Conservation (phyloP, 768 basidiomycete species). For the Cyathus striatus region DNA sequence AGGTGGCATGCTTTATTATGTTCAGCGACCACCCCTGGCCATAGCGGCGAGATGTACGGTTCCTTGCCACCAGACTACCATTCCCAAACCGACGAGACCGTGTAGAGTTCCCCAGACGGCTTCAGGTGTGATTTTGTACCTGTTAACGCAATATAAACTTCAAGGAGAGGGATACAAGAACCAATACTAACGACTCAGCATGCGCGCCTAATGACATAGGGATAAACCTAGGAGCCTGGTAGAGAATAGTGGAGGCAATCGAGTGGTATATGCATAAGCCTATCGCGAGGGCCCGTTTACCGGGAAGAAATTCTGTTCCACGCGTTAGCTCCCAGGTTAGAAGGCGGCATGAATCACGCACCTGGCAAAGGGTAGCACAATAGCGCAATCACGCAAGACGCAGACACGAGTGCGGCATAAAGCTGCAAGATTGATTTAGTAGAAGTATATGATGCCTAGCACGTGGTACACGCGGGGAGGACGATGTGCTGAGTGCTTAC, state of each 20-base stretch:
- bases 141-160: slow-evolving; percentile 16
- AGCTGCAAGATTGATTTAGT: slow-evolving; percentile 34
- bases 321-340: too few species aligned
- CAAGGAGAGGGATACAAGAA: background rate
- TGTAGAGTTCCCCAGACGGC: slow-evolving; percentile 67
- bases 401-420: slow-evolving; percentile 59
- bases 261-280: slow-evolving; percentile 74
- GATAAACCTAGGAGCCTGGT: slow-evolving; percentile 75
- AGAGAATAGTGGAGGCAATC: slow-evolving; percentile 67
- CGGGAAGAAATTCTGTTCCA: slow-evolving; percentile 68
- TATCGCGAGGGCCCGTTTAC: slow-evolving; percentile 79
- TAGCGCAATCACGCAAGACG: slow-evolving; percentile 54
- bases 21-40: slow-evolving; percentile 18
- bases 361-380: slow-evolving; percentile 74
- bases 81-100: slow-evolving; percentile 63
- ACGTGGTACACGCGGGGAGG: background rate
- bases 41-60: slow-evolving; percentile 51
- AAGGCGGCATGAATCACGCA: slow-evolving; percentile 21
- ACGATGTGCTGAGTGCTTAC: slow-evolving; percentile 28
- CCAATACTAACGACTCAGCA: slow-evolving; percentile 51
- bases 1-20: too few species aligned
- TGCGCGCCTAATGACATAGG: slow-evolving; percentile 62
- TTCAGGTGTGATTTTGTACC: slow-evolving; percentile 67
- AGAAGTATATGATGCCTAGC: background rate
- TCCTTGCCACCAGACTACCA: slow-evolving; percentile 81